These are phyloP conservation scores for Kwoniella bestiolae DNA, from an alignment of 768 basidiomycete species.

Conservation along the genomic window DNA sequence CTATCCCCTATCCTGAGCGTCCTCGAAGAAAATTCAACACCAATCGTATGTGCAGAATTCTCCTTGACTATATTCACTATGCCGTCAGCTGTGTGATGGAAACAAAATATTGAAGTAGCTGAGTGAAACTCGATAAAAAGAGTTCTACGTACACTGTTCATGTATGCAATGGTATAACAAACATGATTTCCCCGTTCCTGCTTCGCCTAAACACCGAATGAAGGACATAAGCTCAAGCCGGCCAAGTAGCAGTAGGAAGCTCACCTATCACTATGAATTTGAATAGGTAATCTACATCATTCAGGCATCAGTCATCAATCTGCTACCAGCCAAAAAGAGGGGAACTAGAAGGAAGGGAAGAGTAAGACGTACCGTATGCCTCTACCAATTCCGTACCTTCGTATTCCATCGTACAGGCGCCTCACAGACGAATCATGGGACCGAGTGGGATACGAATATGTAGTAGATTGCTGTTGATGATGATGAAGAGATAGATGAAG, in stretches of 20 bases:
- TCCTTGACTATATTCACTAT: constrained; percentile 81
- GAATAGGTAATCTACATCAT: constrained; percentile 86
- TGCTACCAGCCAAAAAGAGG: not conserved
- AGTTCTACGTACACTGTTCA: constrained; percentile 76
- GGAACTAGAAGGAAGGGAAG: not conserved
- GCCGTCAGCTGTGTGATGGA: no score
- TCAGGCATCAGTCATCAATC: not conserved
- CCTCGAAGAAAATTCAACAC: constrained; percentile 95
- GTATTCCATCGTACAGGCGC: constrained; percentile 44
- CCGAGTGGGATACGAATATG: not conserved
- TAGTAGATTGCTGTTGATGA: not conserved
- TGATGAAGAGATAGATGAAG: not conserved
- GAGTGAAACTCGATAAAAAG: constrained; percentile 24
- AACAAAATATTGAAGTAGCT: no score
- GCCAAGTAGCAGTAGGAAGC: constrained; percentile 30
- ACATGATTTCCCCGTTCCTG: constrained; percentile 96
- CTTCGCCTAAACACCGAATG: constrained; percentile 69
- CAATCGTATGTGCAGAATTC: constrained; percentile 96
- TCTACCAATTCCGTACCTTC: constrained; percentile 92
- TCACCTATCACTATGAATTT: constrained; percentile 96
- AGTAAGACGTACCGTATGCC: constrained; percentile 75
- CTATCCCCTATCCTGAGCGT: constrained; percentile 92
- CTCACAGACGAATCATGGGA: not conserved
- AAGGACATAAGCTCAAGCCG: not conserved
- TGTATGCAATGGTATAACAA: constrained; percentile 94